These are phyloP conservation scores for Monosporascus sp. DNA, from an alignment of 2,329 filamentous ascomycete species.

Conservation along the genomic window DNA sequence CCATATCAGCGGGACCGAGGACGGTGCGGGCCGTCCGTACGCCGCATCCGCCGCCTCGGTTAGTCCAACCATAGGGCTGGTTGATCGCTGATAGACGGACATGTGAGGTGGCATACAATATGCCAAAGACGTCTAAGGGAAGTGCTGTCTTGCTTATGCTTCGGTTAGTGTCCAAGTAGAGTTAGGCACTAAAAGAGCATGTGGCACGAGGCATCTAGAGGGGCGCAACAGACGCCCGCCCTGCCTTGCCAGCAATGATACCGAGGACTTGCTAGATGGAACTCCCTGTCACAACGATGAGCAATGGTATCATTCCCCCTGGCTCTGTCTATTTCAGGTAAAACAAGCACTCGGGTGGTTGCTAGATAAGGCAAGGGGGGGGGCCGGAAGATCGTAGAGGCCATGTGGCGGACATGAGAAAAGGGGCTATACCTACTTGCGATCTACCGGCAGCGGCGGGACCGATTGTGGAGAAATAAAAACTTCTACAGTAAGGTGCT, in stretches of 20 bases:
- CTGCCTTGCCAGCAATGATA: not conserved
- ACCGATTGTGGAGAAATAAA: too few species aligned
- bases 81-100: not conserved
- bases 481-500: not conserved
- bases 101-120: not conserved
- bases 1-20: not conserved
- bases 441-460: too few species aligned
- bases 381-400: too few species aligned
- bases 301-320: too few species aligned
- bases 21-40: not conserved
- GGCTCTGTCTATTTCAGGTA: too few species aligned
- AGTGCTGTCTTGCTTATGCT: not conserved
- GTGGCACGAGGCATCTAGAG: not conserved
- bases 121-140: not conserved
- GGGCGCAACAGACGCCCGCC: not conserved
- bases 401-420: too few species aligned
- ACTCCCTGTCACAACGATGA: too few species aligned
- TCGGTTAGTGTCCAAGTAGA: not conserved
- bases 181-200: not conserved
- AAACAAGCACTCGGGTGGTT: too few species aligned
- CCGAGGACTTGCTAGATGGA: too few species aligned
- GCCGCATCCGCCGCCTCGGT: not conserved
- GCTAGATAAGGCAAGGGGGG: too few species aligned
- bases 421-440: too few species aligned
- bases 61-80: not conserved